Conservation (phyloP, 805 yeast genomes). For the Scheffersomyces stipitis region DNA sequence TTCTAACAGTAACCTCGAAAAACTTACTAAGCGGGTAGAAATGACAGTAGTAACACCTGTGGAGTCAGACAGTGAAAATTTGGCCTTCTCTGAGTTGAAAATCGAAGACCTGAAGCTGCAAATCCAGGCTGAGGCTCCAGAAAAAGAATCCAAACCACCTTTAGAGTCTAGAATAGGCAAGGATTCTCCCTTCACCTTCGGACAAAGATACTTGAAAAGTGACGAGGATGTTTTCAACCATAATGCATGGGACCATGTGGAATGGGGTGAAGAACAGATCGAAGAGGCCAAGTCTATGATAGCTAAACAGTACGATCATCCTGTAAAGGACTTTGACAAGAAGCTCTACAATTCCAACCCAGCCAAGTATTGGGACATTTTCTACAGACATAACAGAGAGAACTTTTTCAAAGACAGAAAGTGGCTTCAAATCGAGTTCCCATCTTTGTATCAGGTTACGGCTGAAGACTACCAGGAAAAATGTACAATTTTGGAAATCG, state of each 20-base stretch:
- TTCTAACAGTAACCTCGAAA: too few species aligned
- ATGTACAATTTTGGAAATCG: constrained; percentile 79
- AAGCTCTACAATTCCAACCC: constrained; percentile 78
- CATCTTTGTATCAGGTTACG: constrained; percentile 76
- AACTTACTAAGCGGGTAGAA: too few species aligned
- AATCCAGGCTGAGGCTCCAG: not conserved
- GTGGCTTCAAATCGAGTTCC: constrained; percentile 95
- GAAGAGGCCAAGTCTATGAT: constrained; percentile 73
- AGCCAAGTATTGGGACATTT: constrained; percentile 92
- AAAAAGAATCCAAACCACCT: constrained; percentile 40
- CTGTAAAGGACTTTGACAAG: constrained; percentile 88
- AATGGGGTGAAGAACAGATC: constrained; percentile 92
- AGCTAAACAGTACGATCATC: constrained; percentile 69
- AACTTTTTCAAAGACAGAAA: constrained; percentile 96
- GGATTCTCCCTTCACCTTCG: constrained; percentile 89
- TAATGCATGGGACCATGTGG: constrained; percentile 97
- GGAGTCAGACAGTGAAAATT: too few species aligned
- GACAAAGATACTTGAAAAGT: constrained; percentile 72
- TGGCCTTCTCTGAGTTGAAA: too few species aligned
- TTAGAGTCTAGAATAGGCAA: constrained; percentile 68
- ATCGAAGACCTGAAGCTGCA: too few species aligned
- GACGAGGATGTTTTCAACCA: constrained; percentile 85
- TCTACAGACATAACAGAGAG: constrained; percentile 85
- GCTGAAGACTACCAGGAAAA: constrained; percentile 64
- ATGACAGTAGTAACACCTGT: too few species aligned